Evolutionary conservation across 1,139 yeast genomes (phyloP), one percentile per base, ranked within the genome.

Genomic region (Schwanniomyces etchellsii): DNA sequence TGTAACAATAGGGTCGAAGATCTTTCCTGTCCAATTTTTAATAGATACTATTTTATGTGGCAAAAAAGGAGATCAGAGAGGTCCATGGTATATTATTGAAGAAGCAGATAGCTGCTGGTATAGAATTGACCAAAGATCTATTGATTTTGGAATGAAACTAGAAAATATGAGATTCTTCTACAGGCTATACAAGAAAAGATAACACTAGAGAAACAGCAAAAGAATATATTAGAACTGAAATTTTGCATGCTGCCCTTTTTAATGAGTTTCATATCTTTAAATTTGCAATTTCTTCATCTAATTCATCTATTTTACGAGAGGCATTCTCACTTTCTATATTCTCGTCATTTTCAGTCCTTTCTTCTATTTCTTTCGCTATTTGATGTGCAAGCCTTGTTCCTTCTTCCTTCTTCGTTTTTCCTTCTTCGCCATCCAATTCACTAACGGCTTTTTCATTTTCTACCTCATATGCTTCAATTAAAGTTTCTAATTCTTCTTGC

Each of bases 161-260:
- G 95, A 86, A 48, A 85, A 82, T 50, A 85, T 85, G 95, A 68
- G 95, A 37, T 83, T 82, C 50, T 85, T 86, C 52, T 79, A 79
- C 53, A 68, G 95, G 43, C 59, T 86, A 29, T 86, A 84, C 54
- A 61, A 71, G 43, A 77, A 75, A 55, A 64, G 50, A 41, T 60
- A 47, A 23, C 12, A 23, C 13, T 14, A 10, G 13, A 7, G n/a
- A n/a, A n/a, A n/a, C n/a, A n/a, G n/a, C n/a, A n/a, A n/a, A n/a
- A n/a, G n/a, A n/a, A n/a, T n/a, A n/a, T n/a, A n/a, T n/a, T n/a
- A n/a, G n/a, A n/a, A n/a, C n/a, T n/a, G n/a, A n/a, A n/a, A n/a
- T n/a, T n/a, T n/a, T n/a, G n/a, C n/a, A n/a, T n/a, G n/a, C n/a
- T n/a, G n/a, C n/a, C n/a, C n/a, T n/a, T n/a, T n/a, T n/a, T n/a